Conservation (phyloP, 2,329 filamentous ascomycete species). For the Trichoderma sp. region DNA sequence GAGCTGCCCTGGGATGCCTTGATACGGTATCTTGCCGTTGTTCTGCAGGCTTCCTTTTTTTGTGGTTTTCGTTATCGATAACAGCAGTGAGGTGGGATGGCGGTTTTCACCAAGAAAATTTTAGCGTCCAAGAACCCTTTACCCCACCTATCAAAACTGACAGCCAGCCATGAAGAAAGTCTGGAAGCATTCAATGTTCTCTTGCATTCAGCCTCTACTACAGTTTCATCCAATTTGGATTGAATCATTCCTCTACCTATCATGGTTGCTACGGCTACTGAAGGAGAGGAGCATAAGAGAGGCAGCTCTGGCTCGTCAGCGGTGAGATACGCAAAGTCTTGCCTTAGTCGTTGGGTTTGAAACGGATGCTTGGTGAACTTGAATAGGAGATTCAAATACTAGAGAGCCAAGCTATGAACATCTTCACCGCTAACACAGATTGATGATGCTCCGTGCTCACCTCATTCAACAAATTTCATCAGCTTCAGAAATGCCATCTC, state of each 20-base stretch:
- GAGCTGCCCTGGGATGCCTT: background rate
- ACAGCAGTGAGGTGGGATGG: background rate
- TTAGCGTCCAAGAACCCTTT: background rate
- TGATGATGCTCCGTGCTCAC: background rate
- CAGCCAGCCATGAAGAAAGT: background rate
- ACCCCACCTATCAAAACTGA: background rate
- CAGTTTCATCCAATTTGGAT: background rate
- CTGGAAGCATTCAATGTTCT: background rate
- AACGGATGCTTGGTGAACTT: background rate
- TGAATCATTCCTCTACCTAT: background rate
- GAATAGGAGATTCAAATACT: background rate
- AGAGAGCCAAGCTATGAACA: background rate
- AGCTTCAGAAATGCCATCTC: background rate
- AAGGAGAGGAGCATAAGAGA: background rate
- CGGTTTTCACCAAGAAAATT: background rate
- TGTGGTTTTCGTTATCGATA: constrained; percentile 17
- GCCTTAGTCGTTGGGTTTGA: background rate
- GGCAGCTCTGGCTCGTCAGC: background rate
- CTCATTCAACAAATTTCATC: background rate
- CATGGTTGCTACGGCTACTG: background rate
- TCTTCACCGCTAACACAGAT: background rate
- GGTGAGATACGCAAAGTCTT: background rate
- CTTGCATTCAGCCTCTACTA: background rate
- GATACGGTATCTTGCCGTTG: background rate
- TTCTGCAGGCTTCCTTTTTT: constrained; percentile 1